phyloP scores from a whole-genome alignment of 2,329 filamentous ascomycete genomes.

The Talaromyces amestolkiae region DNA sequence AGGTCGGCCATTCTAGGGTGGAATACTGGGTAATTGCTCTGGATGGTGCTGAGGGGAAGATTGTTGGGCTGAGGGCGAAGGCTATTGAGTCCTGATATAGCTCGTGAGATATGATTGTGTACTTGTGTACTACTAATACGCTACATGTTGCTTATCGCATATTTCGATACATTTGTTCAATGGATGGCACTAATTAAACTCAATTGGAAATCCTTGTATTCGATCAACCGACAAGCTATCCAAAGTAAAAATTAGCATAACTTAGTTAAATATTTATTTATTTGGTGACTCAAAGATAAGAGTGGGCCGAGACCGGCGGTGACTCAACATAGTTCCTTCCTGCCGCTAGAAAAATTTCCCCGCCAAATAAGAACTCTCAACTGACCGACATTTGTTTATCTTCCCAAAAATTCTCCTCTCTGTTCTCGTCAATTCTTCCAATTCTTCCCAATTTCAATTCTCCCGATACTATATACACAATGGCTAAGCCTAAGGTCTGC shows the following conservation, averaged over 20 bases:
- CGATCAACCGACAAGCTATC: not conserved
- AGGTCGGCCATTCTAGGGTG: conserved; percentile 59
- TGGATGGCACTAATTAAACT: not conserved
- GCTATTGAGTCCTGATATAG: conserved; percentile 64
- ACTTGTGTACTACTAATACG: not conserved
- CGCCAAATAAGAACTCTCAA: conserved; percentile 10
- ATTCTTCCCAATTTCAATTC: not conserved
- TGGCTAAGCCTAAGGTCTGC: conserved; percentile 22
- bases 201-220: not conserved
- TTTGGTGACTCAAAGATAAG: conserved; percentile 9
- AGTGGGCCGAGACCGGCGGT: conserved; percentile 12
- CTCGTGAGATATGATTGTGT: not conserved
- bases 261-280: no score
- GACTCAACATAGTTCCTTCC: conserved; percentile 10
- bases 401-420: not conserved
- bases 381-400: conserved; percentile 15
- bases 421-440: not conserved
- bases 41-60: conserved; percentile 55
- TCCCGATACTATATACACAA: conserved; percentile 4
- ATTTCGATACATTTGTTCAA: not conserved
- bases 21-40: conserved; percentile 79
- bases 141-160: not conserved
- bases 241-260: not conserved
- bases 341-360: conserved; percentile 17
- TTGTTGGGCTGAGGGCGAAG: conserved; percentile 77